Conservation (phyloP, 1,139 yeast genomes). For the Sugiyamaella sp. region DNA sequence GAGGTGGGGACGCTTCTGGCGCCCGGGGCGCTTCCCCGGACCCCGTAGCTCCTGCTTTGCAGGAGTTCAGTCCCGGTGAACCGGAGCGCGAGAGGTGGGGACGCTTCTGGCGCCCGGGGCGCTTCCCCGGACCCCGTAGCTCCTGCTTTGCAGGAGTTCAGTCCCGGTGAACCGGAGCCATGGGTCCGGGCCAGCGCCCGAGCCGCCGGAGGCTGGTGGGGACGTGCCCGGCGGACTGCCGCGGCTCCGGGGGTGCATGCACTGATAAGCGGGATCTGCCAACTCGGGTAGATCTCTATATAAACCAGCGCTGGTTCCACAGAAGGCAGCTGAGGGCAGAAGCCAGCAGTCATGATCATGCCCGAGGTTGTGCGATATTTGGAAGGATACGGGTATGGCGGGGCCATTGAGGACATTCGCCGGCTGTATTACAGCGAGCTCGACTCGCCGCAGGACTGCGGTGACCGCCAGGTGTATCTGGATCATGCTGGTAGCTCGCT, state of each 20-base stretch:
- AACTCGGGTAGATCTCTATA: background rate
- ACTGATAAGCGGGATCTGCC: constrained; percentile 8
- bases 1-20: constrained; percentile 4
- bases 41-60: constrained; percentile 2
- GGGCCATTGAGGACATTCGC: constrained; percentile 8
- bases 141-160: background rate
- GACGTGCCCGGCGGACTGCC: background rate
- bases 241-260: constrained; percentile 1
- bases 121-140: constrained; percentile 4
- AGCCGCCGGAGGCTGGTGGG: background rate
- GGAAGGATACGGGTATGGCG: constrained; percentile 12
- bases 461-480: background rate
- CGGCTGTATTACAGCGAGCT: background rate
- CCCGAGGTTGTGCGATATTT: background rate
- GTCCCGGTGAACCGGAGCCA: background rate
- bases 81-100: no score
- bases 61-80: background rate
- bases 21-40: constrained; percentile 1
- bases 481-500: constrained; percentile 50
- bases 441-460: background rate
- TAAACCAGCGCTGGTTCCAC: no score
- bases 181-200: background rate
- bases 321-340: background rate
- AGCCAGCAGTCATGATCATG: background rate
- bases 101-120: constrained; percentile 2